Percentiles rank a stretch among this genome's conserved stretches.
These are phyloP conservation scores for Solanum peruvianum DNA, from an alignment of 257 asterid species.

Conservation along the genomic window DNA sequence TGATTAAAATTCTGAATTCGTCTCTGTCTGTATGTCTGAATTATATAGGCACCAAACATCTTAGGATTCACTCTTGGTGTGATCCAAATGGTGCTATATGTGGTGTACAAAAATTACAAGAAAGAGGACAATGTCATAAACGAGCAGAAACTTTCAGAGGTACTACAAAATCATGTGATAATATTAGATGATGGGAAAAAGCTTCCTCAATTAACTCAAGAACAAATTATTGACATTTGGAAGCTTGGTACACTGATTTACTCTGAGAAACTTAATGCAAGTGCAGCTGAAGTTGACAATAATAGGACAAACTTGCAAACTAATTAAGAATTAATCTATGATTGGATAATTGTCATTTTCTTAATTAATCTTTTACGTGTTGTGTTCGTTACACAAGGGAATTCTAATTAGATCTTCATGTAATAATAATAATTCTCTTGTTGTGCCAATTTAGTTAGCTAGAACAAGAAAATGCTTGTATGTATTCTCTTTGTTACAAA, in stretches of 20 bases:
- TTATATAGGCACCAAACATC: conserved; percentile 48
- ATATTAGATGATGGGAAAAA: conserved; percentile 15
- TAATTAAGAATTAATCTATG: not conserved
- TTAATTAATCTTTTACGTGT: not conserved
- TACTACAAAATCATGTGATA: not conserved
- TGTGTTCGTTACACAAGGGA: not conserved
- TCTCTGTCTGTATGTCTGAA: no score
- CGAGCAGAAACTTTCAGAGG: not conserved
- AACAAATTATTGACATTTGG: conserved; percentile 37
- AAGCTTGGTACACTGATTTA: conserved; percentile 25
- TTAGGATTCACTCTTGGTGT: conserved; percentile 47
- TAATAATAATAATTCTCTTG: not conserved
- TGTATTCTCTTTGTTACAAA: not conserved
- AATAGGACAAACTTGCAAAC: not conserved
- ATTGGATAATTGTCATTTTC: not conserved
- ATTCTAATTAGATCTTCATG: not conserved
- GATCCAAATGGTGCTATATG: conserved; percentile 38
- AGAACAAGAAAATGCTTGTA: not conserved
- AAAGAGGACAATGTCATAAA: conserved; percentile 12
- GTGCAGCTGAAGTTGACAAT: not conserved
- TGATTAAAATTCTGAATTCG: not conserved
- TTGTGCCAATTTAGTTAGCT: not conserved
- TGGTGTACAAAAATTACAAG: conserved; percentile 15
- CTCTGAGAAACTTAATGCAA: conserved; percentile 13
- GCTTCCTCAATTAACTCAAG: conserved; percentile 20